A percentile compares a stretch with the other conserved stretches of the same genome.
Conservation (phyloP, 148 eudicot genomes). For the Polygonum aviculare region DNA sequence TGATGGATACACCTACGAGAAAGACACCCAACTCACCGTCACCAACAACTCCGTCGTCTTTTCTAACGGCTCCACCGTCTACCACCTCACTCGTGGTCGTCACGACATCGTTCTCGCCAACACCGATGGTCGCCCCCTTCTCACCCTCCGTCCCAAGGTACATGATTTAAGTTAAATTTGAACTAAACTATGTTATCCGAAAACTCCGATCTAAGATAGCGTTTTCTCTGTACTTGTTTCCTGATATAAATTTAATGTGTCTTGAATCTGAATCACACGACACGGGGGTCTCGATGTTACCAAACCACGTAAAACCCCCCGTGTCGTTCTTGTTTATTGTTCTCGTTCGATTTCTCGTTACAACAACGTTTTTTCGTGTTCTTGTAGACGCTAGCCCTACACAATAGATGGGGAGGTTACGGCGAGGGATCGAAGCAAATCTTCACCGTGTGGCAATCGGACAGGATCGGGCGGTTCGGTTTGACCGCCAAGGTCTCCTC, state of each 20-base stretch:
- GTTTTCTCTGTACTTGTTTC: no score
- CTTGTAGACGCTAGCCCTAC: slow-evolving; percentile 62
- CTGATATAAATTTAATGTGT: no score
- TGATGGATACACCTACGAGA: not conserved
- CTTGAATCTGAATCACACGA: no score
- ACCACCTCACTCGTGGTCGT: not conserved
- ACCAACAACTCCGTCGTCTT: not conserved
- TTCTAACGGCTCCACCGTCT: not conserved
- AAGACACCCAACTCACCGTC: not conserved
- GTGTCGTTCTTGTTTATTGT: no score
- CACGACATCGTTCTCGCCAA: not conserved
- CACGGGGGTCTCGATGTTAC: no score
- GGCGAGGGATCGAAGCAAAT: slow-evolving; percentile 58
- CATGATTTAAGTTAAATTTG: not conserved
- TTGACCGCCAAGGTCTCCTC: slow-evolving; percentile 60
- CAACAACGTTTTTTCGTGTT: no score
- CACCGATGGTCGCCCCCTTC: not conserved
- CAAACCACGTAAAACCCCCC: no score
- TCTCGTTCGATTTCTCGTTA: no score
- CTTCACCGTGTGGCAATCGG: slow-evolving; percentile 71
- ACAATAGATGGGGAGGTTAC: slow-evolving; percentile 84
- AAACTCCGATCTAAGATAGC: no score
- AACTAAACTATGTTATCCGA: no score
- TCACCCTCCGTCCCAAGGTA: slow-evolving; percentile 1
- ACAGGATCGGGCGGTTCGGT: slow-evolving; percentile 61